These are phyloP conservation scores for Liquidambar formosana DNA, from an alignment of 164 flowering plant genomes.

Conservation along the genomic window DNA sequence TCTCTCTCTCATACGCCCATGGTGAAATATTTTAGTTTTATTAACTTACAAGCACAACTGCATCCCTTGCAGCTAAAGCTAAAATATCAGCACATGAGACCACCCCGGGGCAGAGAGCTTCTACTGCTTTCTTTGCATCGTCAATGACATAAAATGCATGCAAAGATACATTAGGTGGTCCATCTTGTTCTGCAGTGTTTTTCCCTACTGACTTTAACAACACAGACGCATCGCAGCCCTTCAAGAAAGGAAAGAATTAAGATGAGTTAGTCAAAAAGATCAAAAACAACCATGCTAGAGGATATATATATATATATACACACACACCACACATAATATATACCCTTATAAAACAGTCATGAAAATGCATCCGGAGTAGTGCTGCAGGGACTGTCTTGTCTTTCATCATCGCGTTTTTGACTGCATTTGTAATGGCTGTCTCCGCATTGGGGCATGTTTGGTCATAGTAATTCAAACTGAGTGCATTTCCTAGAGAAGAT, in stretches of 20 bases:
- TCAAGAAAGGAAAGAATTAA: background rate
- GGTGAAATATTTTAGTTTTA: background rate
- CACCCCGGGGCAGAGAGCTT: constrained; percentile 51
- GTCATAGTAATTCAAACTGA: constrained; percentile 34
- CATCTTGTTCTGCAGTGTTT: constrained; percentile 55
- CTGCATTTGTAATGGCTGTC: constrained; percentile 16
- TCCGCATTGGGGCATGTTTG: constrained; percentile 40
- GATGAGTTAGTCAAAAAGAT: background rate
- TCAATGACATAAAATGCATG: constrained; percentile 64
- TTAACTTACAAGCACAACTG: constrained; percentile 43
- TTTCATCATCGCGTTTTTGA: constrained; percentile 21
- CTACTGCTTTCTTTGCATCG: constrained; percentile 48
- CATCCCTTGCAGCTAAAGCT: constrained; percentile 58
- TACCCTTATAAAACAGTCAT: constrained; percentile 61
- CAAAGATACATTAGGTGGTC: constrained; percentile 49
- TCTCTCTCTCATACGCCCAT: too few relatives aligned
- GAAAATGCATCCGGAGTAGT: constrained; percentile 63
- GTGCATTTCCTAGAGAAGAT: constrained; percentile 22
- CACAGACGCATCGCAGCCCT: constrained; percentile 70
- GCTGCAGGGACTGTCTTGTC: constrained; percentile 55
- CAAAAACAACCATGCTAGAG: background rate
- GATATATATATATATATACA: too few relatives aligned
- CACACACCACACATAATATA: background rate
- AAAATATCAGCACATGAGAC: constrained; percentile 66
- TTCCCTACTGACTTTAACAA: constrained; percentile 39